A percentile compares a stretch with the other conserved stretches of the same genome.
These are phyloP conservation scores for Sutorius australiensis DNA, from an alignment of 768 basidiomycete genomes.

Conservation along the genomic window DNA sequence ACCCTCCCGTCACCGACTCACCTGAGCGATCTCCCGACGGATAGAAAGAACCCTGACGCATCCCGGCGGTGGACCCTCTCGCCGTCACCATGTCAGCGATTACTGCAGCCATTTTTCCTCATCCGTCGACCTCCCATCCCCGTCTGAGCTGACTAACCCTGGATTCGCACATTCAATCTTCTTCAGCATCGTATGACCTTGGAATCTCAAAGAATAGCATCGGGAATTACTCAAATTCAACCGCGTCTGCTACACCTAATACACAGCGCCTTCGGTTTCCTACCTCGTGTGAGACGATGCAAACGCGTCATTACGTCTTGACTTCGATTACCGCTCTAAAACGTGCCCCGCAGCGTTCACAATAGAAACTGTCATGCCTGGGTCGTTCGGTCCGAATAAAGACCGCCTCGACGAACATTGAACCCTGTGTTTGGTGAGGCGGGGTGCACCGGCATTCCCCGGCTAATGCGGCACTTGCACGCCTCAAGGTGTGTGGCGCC, in stretches of 20 bases:
- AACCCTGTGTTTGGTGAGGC: background rate
- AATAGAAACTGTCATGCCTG: slow-evolving; percentile 8
- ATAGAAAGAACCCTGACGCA: background rate
- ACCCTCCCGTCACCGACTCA: background rate
- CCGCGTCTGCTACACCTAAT: background rate
- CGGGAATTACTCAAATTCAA: background rate
- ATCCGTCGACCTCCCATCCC: background rate
- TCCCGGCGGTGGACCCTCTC: background rate
- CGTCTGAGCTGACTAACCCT: background rate
- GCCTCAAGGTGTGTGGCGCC: slow-evolving; percentile 2
- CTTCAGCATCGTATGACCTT: background rate
- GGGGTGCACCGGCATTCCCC: slow-evolving; percentile 1
- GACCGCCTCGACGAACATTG: background rate
- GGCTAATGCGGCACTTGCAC: slow-evolving; percentile 4
- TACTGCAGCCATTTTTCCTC: background rate
- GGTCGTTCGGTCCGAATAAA: slow-evolving; percentile 3
- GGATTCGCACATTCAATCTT: background rate
- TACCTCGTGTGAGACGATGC: background rate
- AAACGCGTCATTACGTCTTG: slow-evolving; percentile 2
- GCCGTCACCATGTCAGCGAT: background rate
- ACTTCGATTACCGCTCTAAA: slow-evolving; percentile 13
- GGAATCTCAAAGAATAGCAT: background rate
- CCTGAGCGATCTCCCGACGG: background rate
- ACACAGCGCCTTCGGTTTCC: background rate
- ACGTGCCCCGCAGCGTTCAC: slow-evolving; percentile 11